Base-by-base conservation (phyloP, 2,329 filamentous ascomycete species). In the Juglanconis sp. region DNA sequence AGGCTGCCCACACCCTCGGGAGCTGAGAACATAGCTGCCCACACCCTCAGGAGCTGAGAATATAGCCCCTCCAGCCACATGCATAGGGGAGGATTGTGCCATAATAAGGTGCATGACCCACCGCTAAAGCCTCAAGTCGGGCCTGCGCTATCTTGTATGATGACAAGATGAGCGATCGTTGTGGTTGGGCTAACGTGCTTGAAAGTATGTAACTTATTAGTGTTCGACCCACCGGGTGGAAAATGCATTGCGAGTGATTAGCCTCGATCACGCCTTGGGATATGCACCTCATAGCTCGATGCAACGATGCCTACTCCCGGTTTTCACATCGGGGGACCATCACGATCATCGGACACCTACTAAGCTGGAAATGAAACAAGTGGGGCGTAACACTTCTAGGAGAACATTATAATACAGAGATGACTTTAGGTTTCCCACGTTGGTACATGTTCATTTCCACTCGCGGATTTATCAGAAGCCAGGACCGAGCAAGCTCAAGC, bases 181-280 rank as follows among this genome's bases (percentile, higher is more conserved):
- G 24, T 24, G 24, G 24, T 24, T 24, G 24, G 24, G 24, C 24
- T 24, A 24, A 24, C 24, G n/a, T 52, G 34, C 34, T 52, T 38
- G 49, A 9, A 24, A 24, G 24, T 24, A 24, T 24, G 24, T 24
- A 2, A 24, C 24, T 24, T 38, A n/a, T 35, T n/a, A 38, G 35
- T 40, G 35, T 42, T 53, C 30, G 35, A 24, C 4, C 15, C 4
- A 30, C 13, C 40, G 38, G 36, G 24, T 13, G 32, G 35, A 32
- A 52, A 34, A 38, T 44, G 36, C 24, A 56, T 60, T 52, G 58
- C 58, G 53, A 56, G 17, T 52, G 32, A 57, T 61, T 61, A 61
- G 59, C 53, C 54, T 61, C 59, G 40, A 61, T 61, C 53, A 57
- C 59, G 59, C 32, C 35, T 57, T 24, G 24, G 13, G n/a, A 48